Percentiles rank a stretch among this genome's conserved stretches.
phyloP scores from a whole-genome alignment of 257 asterid species.

The Solanum etuberosum region DNA sequence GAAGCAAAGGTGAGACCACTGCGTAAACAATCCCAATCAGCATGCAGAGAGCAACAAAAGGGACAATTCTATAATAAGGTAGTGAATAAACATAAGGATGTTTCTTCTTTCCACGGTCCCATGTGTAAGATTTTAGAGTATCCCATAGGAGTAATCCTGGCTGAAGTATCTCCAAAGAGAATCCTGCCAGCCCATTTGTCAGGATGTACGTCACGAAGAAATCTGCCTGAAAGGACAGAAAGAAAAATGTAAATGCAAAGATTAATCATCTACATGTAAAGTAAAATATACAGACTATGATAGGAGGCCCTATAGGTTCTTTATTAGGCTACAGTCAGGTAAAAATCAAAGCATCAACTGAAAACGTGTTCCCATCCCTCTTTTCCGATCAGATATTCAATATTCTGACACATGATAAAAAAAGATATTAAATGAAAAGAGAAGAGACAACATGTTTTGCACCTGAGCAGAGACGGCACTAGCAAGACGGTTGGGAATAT shows the following conservation, averaged over 20 bases:
- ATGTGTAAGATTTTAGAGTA: slow-evolving; percentile 39
- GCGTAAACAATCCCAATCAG: slow-evolving; percentile 94
- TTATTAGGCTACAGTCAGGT: background rate
- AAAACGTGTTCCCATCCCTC: background rate
- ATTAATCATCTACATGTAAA: background rate
- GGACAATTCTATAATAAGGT: slow-evolving; percentile 74
- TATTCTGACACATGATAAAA: background rate
- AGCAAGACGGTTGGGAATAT: slow-evolving; percentile 82
- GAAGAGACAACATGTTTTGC: background rate
- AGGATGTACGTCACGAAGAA: slow-evolving; percentile 82
- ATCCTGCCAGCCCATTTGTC: slow-evolving; percentile 82
- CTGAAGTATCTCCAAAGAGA: slow-evolving; percentile 90
- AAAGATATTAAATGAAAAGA: background rate
- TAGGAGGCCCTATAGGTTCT: background rate
- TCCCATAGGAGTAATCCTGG: slow-evolving; percentile 92
- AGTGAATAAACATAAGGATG: slow-evolving; percentile 60
- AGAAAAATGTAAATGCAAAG: background rate
- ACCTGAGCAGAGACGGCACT: slow-evolving; percentile 87
- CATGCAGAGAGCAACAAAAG: slow-evolving; percentile 56
- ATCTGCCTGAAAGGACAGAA: slow-evolving; percentile 51
- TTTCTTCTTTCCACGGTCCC: slow-evolving; percentile 59
- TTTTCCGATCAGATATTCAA: background rate
- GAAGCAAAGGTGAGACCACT: slow-evolving; percentile 88
- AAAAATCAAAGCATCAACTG: background rate
- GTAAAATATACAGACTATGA: background rate